Base-by-base conservation (phyloP, 2,329 filamentous ascomycete genomes). In the Apiospora rasikravindrae region DNA sequence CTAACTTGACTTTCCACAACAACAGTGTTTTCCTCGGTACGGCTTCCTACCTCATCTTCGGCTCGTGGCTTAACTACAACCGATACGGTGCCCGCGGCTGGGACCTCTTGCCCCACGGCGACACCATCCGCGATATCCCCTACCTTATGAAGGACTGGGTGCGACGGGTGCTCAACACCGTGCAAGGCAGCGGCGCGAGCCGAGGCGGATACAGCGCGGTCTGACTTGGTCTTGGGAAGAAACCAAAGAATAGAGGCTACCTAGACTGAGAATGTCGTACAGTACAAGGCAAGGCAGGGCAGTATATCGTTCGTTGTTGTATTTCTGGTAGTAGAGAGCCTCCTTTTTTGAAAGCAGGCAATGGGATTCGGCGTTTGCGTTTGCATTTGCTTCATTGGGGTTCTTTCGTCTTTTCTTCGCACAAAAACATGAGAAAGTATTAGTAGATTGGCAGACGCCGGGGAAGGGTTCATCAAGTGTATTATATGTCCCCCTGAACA, bases 11-110 rank as follows among this genome's bases (percentile, higher is more conserved):
- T 45, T 74, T 80, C 76, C 75, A 79, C 73, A 67, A 79, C 73
- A 68, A 14, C 76, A 98, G 95, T 77, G 84, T 92, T 73, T 99
- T 99, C 88, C 88, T 98, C 74, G 90, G 90, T 66, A 92, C 91
- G 53, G 94, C 96, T 1, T 86, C 95, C 33, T 99, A 98, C 84
- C 91, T 99, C 76, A 98, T 98, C 81, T 98, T 98, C 80, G 95
- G 96, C 75, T 97, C 95, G 26, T 99, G 96, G 96, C 91, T 98
- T 81, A 98, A 98, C 86, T 98, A 98, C 88, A 98, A 95, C 85
- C 93, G 95, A 74, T 98, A 98, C 83, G 96, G 96, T 67, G 95
- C 96, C 70, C 89, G 96, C 64, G 96, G 96, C 72, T 98, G 95
- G 95, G 96, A 98, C 79, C 88, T 98, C 24, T 87, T 98, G 24